A percentile compares a stretch with the other conserved stretches of the same genome.
These are phyloP conservation scores for Xanthoconium stramineum DNA, from an alignment of 768 basidiomycete genomes.

Conservation along the genomic window DNA sequence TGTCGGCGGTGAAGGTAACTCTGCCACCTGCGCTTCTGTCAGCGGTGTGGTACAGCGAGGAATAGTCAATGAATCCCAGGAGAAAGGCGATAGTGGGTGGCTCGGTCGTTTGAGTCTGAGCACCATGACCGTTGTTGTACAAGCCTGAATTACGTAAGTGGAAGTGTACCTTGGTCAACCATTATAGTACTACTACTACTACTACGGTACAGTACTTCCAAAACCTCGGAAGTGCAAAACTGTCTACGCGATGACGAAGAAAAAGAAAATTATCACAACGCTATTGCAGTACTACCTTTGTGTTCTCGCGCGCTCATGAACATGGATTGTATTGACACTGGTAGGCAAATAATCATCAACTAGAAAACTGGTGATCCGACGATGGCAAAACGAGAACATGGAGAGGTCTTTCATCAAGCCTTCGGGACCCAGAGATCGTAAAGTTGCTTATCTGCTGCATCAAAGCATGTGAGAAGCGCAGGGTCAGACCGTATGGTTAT, in stretches of 20 bases:
- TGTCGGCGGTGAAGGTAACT: conserved; percentile 70
- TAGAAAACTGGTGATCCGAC: too few species aligned
- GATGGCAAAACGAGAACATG: neutral
- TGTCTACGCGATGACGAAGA: too few species aligned
- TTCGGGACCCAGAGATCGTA: conserved; percentile 73
- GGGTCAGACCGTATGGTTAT: conserved; percentile 61
- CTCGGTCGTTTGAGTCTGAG: conserved; percentile 42
- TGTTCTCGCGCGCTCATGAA: too few species aligned
- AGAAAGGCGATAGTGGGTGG: conserved; percentile 54
- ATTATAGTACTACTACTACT: too few species aligned
- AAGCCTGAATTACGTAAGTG: conserved; percentile 20
- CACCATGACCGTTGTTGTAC: conserved; percentile 27
- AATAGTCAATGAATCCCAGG: conserved; percentile 50
- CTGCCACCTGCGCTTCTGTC: conserved; percentile 36
- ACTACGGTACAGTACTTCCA: too few species aligned
- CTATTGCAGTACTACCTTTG: too few species aligned
- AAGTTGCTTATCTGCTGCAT: conserved; percentile 70
- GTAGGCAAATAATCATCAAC: too few species aligned
- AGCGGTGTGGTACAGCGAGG: conserved; percentile 32
- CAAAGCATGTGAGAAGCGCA: conserved; percentile 68
- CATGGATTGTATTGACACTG: too few species aligned
- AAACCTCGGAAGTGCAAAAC: too few species aligned
- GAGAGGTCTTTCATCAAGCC: conserved; percentile 6
- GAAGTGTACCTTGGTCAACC: too few species aligned
- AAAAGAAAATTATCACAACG: too few species aligned